phyloP scores from a whole-genome alignment of 495 filamentous ascomycete genomes.

The Platismatia glauca region DNA sequence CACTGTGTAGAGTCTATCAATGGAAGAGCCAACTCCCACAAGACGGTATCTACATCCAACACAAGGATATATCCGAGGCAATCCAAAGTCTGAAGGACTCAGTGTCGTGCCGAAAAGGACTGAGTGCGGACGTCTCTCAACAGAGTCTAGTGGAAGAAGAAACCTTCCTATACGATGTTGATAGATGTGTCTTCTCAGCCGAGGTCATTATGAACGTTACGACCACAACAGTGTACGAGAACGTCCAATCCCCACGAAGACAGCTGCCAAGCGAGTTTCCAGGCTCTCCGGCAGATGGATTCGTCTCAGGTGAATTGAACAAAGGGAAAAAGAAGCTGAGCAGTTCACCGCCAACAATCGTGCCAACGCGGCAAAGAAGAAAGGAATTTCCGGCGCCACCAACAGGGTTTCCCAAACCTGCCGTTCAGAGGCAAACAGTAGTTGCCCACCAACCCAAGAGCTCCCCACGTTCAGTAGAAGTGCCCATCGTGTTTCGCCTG shows the following conservation, averaged over 20 bases:
- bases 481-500: conserved; percentile 6
- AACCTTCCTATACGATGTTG: conserved; percentile 15
- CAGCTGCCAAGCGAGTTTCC: not conserved
- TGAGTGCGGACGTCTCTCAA: conserved; percentile 5
- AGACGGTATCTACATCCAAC: conserved; percentile 10
- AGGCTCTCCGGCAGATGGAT: not conserved
- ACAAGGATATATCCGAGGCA: conserved; percentile 9
- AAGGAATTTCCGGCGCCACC: not conserved
- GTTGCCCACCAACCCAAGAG: not conserved
- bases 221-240: conserved; percentile 3
- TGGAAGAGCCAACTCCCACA: conserved; percentile 17
- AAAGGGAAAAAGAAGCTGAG: not conserved
- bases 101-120: conserved; percentile 8
- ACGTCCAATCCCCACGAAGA: not conserved
- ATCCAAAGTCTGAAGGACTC: conserved; percentile 13
- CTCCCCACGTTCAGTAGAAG: not conserved
- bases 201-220: conserved; percentile 15
- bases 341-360: not conserved
- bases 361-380: not conserved
- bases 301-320: not conserved
- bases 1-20: conserved; percentile 11
- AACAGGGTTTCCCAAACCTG: not conserved
- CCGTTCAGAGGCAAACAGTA: not conserved
- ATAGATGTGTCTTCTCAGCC: conserved; percentile 17
- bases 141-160: conserved; percentile 13